Conservation (phyloP, 805 yeast genomes). For the Nakazawaea ambrosiae region DNA sequence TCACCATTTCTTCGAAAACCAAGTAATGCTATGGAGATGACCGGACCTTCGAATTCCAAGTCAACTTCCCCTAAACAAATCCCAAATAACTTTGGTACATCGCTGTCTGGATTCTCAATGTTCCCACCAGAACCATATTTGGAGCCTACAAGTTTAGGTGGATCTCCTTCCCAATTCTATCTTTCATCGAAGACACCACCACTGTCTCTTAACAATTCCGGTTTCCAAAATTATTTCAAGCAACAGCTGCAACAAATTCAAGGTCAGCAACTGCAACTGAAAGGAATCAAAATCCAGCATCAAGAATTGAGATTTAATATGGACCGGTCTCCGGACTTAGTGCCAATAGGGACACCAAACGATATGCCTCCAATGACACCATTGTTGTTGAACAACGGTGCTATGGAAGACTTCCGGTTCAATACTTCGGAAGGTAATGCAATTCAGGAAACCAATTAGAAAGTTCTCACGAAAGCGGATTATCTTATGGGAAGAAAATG, state of each 20-base stretch:
- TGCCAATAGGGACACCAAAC: constrained; percentile 24
- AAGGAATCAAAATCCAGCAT: constrained; percentile 12
- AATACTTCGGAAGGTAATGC: not conserved
- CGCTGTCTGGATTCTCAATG: not conserved
- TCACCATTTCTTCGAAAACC: no score
- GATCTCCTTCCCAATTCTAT: constrained; percentile 51
- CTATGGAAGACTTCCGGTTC: constrained; percentile 8
- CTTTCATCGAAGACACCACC: constrained; percentile 50
- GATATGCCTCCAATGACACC: constrained; percentile 30
- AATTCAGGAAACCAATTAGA: no score
- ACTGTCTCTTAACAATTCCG: constrained; percentile 21
- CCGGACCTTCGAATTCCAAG: not conserved
- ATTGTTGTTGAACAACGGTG: constrained; percentile 12
- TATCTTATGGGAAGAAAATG: no score
- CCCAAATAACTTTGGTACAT: not conserved
- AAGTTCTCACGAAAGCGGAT: no score
- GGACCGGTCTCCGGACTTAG: constrained; percentile 26
- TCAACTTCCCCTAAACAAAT: constrained; percentile 10
- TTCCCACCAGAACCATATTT: constrained; percentile 18
- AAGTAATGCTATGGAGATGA: no score
- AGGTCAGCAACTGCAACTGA: constrained; percentile 5
- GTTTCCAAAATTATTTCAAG: constrained; percentile 9
- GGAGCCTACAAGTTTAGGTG: constrained; percentile 44
- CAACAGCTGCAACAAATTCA: constrained; percentile 16
- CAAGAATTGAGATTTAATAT: no score